Evolutionary conservation across 2,329 filamentous ascomycete species (phyloP).

Genomic region (Arthrobotrys sphaeroides): DNA sequence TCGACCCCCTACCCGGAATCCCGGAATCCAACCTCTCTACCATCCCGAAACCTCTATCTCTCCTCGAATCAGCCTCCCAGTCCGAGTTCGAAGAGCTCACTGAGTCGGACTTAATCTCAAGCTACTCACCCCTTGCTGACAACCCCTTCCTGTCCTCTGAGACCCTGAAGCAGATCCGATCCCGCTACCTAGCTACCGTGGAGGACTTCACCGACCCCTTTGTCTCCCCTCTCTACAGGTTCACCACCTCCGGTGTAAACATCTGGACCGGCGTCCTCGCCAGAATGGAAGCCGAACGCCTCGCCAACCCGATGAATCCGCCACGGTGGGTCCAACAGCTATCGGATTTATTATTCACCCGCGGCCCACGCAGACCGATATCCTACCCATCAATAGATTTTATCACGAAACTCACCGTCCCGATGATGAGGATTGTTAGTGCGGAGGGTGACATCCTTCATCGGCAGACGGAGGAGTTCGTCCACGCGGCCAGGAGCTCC

Average conservation of each 20-base stretch:
- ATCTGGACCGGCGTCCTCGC: conserved; percentile 39
- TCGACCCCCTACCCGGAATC: conserved; percentile 50
- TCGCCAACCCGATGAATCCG: conserved; percentile 27
- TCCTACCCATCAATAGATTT: conserved; percentile 31
- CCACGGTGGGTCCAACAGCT: conserved; percentile 25
- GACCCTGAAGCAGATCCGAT: conserved; percentile 18
- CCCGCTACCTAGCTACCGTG: conserved; percentile 16
- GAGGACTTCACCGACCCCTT: conserved; percentile 52
- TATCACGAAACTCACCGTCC: conserved; percentile 23
- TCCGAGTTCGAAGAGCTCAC: neutral
- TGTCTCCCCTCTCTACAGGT: conserved; percentile 45
- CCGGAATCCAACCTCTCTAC: conserved; percentile 27
- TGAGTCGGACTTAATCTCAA: neutral
- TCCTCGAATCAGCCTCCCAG: neutral
- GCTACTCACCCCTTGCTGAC: conserved; percentile 14
- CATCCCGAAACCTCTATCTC: conserved; percentile 27
- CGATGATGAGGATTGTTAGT: conserved; percentile 33
- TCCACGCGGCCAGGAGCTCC: conserved; percentile 21
- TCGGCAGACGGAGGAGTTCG: conserved; percentile 21
- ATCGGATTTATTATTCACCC: conserved; percentile 19
- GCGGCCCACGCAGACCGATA: conserved; percentile 11
- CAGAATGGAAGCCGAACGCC: conserved; percentile 3
- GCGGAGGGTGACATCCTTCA: conserved; percentile 43
- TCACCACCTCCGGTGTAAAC: conserved; percentile 37
- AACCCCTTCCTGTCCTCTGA: conserved; percentile 44